Evolutionary conservation across 495 filamentous ascomycete genomes (phyloP).

Genomic region (Penicillium dipodomyicola): DNA sequence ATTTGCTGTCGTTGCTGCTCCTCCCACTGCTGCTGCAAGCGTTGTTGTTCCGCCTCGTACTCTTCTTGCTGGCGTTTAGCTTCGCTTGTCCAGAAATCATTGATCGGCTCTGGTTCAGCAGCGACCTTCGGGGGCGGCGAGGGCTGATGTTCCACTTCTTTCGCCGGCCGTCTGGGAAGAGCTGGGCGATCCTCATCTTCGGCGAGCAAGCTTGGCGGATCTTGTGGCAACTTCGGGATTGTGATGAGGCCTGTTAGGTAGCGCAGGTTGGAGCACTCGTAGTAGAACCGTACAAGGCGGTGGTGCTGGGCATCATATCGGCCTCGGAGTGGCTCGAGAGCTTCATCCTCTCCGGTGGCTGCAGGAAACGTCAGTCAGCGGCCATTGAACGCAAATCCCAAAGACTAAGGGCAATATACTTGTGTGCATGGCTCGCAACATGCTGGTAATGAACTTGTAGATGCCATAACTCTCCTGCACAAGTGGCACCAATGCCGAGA

Average conservation of each 20-base stretch:
- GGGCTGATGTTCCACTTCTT: constrained; percentile 57
- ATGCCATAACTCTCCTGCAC: constrained; percentile 99
- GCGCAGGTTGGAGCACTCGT: constrained; percentile 95
- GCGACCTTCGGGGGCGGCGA: constrained; percentile 65
- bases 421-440: constrained; percentile 94
- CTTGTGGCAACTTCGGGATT: constrained; percentile 90
- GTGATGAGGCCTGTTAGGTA: constrained; percentile 96
- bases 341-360: constrained; percentile 93
- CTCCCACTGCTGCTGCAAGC: constrained; percentile 78
- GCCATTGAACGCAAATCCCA: background rate
- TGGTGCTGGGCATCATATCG: constrained; percentile 95
- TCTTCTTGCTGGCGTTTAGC: constrained; percentile 86
- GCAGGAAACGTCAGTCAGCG: constrained; percentile 16
- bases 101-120: constrained; percentile 87
- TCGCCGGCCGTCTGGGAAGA: constrained; percentile 73
- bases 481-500: constrained; percentile 86
- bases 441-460: constrained; percentile 93
- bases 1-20: constrained; percentile 76
- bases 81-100: constrained; percentile 96
- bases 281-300: constrained; percentile 94
- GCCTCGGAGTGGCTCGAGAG: constrained; percentile 80
- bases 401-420: constrained; percentile 51
- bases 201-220: constrained; percentile 81
- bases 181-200: constrained; percentile 82
- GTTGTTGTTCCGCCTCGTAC: constrained; percentile 87